Evolutionary conservation across 2,329 filamentous ascomycete species (phyloP), one percentile per base, ranked within the genome.

Genomic region (Meredithiella fracta): DNA sequence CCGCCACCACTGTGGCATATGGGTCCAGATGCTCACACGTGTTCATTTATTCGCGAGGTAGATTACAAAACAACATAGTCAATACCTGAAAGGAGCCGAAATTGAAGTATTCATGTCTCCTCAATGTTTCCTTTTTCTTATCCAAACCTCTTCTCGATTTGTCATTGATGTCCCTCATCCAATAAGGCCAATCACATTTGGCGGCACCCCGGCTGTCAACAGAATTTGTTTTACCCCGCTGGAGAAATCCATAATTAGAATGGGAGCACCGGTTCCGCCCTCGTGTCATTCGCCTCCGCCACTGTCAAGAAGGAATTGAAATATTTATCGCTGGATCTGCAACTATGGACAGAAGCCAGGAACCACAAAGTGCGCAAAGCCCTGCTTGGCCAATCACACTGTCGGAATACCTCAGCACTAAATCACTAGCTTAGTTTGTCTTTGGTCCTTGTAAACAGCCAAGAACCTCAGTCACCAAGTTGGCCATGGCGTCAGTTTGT

Each of bases 321-420:
- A 29, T 34, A 34, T 34, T 34, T n/a, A n/a, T n/a, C n/a, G n/a
- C 15, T 38, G 17, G n/a, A 53, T 23, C 29, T 14, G 2, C 20
- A 50, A 34, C 29, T 34, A 34, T 34, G 29, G 5, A 34, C 29
- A 34, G 29, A 34, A 34, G 11, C 29, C 29, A 34, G 29, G 29
- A 34, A 34, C 29, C 29, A 34, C 29, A 34, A 34, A 11, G 29
- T 34, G 29, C 29, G 29, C 29, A 11, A 11, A 5, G 29, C 9
- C 23, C 50, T 52, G 34, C 15, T 52, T 8, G 29, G 22, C 54
- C 54, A 56, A 56, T 56, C 54, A 56, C 20, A 37, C 15, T 5
- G 7, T 15, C 3, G 31, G 17, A 34, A 52, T 56, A 52, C 49
- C 51, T 56, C 54, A 56, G 54, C 54, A 52, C 25, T 22, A 56